Conservation (phyloP, 2,329 filamentous ascomycete species). For the Epicoccum sorghinum region DNA sequence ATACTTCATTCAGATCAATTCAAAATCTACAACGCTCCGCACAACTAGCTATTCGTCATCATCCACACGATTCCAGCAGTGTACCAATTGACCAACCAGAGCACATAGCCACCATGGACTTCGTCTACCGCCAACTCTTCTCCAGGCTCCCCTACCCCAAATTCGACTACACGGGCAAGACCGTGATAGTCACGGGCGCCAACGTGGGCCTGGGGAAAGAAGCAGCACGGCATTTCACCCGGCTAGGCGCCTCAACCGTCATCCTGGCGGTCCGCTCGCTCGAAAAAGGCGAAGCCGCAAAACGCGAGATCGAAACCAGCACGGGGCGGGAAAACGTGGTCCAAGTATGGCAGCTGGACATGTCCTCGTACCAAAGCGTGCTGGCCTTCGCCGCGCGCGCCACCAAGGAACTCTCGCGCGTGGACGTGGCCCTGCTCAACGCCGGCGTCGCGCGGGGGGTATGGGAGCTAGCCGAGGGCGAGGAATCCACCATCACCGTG, state of each 20-base stretch:
- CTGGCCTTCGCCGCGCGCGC: conserved; percentile 25
- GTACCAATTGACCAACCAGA: not conserved
- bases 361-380: conserved; percentile 26
- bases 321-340: conserved; percentile 18
- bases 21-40: too few species aligned
- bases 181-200: conserved; percentile 50
- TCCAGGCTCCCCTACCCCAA: conserved; percentile 32
- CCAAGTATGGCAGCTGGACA: conserved; percentile 37
- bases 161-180: conserved; percentile 35
- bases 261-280: conserved; percentile 42
- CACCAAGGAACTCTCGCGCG: conserved; percentile 24
- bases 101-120: not conserved
- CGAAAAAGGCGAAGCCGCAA: conserved; percentile 38
- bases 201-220: conserved; percentile 44
- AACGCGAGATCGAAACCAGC: conserved; percentile 25
- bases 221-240: conserved; percentile 36
- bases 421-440: conserved; percentile 44
- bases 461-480: conserved; percentile 31
- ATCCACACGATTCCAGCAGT: not conserved
- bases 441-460: conserved; percentile 35
- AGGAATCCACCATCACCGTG: conserved; percentile 56
- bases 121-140: conserved; percentile 33
- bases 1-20: not conserved
- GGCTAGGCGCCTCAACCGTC: conserved; percentile 27
- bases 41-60: too few species aligned